Evolutionary conservation across 2,329 filamentous ascomycete genomes (phyloP).

Genomic region (Apiospora marii): DNA sequence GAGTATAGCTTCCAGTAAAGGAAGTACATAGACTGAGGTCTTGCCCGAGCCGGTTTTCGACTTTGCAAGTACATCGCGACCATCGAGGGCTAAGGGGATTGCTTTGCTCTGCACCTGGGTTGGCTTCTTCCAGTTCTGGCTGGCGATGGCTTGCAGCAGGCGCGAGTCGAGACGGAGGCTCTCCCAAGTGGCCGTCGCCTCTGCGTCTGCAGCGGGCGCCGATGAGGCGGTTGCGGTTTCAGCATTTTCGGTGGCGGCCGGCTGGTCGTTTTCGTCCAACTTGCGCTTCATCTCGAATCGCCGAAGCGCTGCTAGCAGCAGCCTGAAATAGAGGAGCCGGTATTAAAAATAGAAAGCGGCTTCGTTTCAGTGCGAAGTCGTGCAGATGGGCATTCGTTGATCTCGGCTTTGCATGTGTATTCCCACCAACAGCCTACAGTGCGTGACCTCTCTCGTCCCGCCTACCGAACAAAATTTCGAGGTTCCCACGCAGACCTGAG

Average conservation of each 20-base stretch:
- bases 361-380: neutral
- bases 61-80: conserved; percentile 88
- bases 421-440: neutral
- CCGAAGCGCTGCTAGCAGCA: neutral
- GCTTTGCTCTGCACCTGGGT: conserved; percentile 89
- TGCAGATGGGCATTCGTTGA: neutral
- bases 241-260: conserved; percentile 44
- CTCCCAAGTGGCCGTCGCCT: conserved; percentile 65
- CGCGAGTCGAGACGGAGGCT: conserved; percentile 83
- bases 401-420: conserved; percentile 6
- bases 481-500: neutral
- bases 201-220: neutral
- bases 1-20: conserved; percentile 84
- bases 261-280: conserved; percentile 56
- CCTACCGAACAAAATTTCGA: conserved; percentile 17
- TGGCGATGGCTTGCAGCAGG: conserved; percentile 83
- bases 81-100: conserved; percentile 86
- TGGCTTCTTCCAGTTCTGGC: conserved; percentile 83
- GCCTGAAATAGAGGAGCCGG: neutral
- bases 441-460: neutral
- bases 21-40: conserved; percentile 93
- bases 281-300: conserved; percentile 62
- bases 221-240: conserved; percentile 23
- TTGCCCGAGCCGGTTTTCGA: conserved; percentile 97
- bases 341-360: neutral